A percentile compares a stretch with the other conserved stretches of the same genome.
phyloP scores from a whole-genome alignment of 2,329 filamentous ascomycete genomes.

The Fusarium fujikuroi region DNA sequence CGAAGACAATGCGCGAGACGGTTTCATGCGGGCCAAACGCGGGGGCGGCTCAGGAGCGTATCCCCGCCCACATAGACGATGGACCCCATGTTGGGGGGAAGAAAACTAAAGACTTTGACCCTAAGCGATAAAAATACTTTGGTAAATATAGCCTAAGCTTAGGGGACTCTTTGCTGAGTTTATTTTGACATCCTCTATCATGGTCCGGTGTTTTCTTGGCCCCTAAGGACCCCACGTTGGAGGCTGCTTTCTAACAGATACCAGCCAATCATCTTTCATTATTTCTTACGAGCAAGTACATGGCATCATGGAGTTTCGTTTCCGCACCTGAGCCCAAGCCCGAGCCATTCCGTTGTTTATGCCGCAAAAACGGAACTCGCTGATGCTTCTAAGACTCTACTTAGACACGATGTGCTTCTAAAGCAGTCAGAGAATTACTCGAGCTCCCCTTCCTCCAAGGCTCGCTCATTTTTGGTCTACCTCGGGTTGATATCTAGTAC shows the following conservation, averaged over 20 bases:
- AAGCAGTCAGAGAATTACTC: neutral
- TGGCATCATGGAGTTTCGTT: neutral
- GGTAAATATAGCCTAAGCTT: no score
- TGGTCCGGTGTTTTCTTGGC: no score
- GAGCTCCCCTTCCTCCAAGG: neutral
- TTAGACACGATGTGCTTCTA: neutral
- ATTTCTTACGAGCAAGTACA: neutral
- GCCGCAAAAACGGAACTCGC: neutral
- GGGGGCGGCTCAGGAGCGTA: slow-evolving; percentile 11
- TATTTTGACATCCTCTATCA: no score
- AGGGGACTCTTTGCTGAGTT: no score
- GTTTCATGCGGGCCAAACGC: slow-evolving; percentile 33
- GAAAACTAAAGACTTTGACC: no score
- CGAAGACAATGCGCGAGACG: slow-evolving; percentile 15
- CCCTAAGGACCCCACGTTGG: neutral
- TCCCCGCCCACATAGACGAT: neutral
- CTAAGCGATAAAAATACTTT: no score
- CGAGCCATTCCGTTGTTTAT: slow-evolving; percentile 17
- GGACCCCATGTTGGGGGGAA: neutral
- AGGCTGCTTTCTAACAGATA: slow-evolving; percentile 1
- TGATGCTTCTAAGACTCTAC: neutral
- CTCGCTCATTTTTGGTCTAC: neutral
- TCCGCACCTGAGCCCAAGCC: slow-evolving; percentile 12
- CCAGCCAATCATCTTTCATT: slow-evolving; percentile 16
- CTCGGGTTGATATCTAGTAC: neutral